Evolutionary conservation across 306 rosid species (phyloP).

Genomic region (Psophocarpus tetragonolobus): DNA sequence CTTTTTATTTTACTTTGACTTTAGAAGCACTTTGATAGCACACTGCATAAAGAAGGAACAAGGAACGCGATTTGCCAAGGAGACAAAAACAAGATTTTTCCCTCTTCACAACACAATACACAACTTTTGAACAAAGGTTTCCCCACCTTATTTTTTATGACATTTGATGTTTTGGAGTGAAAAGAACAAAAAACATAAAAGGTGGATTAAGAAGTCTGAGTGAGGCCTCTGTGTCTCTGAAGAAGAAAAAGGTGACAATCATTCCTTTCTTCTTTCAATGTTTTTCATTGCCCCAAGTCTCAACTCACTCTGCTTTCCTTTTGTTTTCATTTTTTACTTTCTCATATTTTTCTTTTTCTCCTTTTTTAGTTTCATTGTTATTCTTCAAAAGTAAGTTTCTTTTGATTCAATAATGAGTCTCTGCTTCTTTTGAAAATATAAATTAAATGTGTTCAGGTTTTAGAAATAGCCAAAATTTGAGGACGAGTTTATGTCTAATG

Average conservation of each 20-base stretch:
- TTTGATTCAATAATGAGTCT: too few relatives aligned
- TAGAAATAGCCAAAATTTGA: too few relatives aligned
- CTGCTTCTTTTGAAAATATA: too few relatives aligned
- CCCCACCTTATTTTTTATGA: not conserved
- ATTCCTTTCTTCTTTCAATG: not conserved
- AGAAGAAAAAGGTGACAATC: not conserved
- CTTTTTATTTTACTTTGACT: not conserved
- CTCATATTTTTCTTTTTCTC: too few relatives aligned
- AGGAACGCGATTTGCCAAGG: not conserved
- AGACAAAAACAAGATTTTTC: not conserved
- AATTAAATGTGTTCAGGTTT: too few relatives aligned
- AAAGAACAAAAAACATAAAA: not conserved
- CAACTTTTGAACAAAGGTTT: not conserved
- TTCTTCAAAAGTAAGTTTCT: too few relatives aligned
- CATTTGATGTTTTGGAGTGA: not conserved
- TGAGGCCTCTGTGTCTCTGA: not conserved
- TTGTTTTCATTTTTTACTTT: too few relatives aligned
- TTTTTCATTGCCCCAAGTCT: too few relatives aligned
- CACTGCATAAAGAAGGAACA: not conserved
- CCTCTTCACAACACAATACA: not conserved
- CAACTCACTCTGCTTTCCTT: too few relatives aligned
- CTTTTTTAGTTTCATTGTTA: too few relatives aligned
- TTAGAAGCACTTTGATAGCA: not conserved
- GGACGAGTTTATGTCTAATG: too few relatives aligned
- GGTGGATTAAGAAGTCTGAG: not conserved